These are phyloP conservation scores for Articulospora tetracladia DNA, from an alignment of 495 filamentous ascomycete species.

Conservation along the genomic window DNA sequence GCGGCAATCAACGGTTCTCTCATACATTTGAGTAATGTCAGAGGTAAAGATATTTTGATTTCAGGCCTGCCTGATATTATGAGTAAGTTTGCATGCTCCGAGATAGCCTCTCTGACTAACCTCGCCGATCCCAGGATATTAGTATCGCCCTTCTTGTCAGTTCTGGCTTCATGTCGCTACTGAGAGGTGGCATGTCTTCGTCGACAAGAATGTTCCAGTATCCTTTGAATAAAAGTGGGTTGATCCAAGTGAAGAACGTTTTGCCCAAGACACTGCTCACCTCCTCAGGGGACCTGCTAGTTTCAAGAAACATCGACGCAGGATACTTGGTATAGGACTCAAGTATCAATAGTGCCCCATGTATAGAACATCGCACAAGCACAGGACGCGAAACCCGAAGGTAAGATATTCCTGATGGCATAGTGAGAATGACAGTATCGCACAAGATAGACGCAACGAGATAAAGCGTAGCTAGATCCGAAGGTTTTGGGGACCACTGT, in stretches of 20 bases:
- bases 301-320: constrained; percentile 30
- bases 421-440: constrained; percentile 36
- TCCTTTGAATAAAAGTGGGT: constrained; percentile 49
- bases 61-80: constrained; percentile 23
- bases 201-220: constrained; percentile 39
- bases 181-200: constrained; percentile 43
- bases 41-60: constrained; percentile 40
- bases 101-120: neutral
- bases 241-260: constrained; percentile 60
- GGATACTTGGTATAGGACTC: constrained; percentile 39
- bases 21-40: constrained; percentile 40
- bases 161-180: constrained; percentile 41
- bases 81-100: neutral
- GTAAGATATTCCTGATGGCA: constrained; percentile 34
- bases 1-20: constrained; percentile 43
- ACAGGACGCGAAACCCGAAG: neutral
- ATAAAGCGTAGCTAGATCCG: constrained; percentile 48
- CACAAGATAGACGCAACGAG: constrained; percentile 49
- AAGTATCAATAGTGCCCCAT: constrained; percentile 15
- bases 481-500: constrained; percentile 40
- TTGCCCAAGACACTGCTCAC: constrained; percentile 23
- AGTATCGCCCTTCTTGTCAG: constrained; percentile 34
- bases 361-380: neutral
- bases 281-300: constrained; percentile 10
- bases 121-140: constrained; percentile 31